A percentile compares a stretch with the other conserved stretches of the same genome.
phyloP scores from a whole-genome alignment of 768 basidiomycete species.

The Suillus alpinus region DNA sequence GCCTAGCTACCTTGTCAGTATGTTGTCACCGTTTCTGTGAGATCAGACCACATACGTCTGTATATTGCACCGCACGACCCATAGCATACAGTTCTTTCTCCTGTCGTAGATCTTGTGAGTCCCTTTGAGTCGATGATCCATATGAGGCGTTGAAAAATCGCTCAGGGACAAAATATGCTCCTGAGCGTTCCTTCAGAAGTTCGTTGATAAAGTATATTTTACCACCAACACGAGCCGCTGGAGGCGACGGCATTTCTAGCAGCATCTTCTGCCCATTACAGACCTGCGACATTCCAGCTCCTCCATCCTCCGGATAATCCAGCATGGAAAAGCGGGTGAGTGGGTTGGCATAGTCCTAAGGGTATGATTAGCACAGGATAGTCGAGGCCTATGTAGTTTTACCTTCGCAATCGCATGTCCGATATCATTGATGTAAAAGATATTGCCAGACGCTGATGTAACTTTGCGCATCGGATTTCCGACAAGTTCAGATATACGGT shows the following conservation, averaged over 20 bases:
- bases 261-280: constrained; percentile 14
- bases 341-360: not conserved
- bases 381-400: not conserved
- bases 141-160: constrained; percentile 6
- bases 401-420: constrained; percentile 23
- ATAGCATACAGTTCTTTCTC: not conserved
- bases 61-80: constrained; percentile 4
- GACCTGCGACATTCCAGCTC: constrained; percentile 7
- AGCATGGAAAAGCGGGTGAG: constrained; percentile 5
- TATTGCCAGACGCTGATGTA: constrained; percentile 16
- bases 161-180: constrained; percentile 9
- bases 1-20: not conserved
- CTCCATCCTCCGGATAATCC: constrained; percentile 10
- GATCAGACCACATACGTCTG: not conserved
- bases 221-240: constrained; percentile 5
- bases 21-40: not conserved
- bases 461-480: constrained; percentile 22
- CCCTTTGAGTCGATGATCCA: not conserved
- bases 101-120: not conserved
- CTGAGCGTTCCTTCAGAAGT: constrained; percentile 6
- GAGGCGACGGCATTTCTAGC: constrained; percentile 4
- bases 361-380: not conserved
- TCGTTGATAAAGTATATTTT: constrained; percentile 11
- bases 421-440: constrained; percentile 20
- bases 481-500: constrained; percentile 1